These are phyloP conservation scores for Grammothele lineata DNA, from an alignment of 768 basidiomycete species.

Conservation along the genomic window DNA sequence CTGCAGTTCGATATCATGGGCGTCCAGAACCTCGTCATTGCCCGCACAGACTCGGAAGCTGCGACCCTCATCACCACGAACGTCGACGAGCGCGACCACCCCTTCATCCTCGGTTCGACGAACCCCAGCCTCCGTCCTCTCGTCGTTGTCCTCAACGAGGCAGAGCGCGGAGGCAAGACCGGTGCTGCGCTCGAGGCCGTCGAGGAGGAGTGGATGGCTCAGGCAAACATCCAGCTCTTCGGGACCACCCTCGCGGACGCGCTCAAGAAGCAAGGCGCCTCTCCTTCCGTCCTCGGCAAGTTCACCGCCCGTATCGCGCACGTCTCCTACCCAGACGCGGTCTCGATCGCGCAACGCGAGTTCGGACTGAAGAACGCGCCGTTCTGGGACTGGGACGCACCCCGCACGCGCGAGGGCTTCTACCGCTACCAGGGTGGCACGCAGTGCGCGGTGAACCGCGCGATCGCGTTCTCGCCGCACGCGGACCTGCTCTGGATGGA, in stretches of 20 bases:
- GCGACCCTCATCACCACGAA: constrained; percentile 96
- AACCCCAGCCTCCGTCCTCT: constrained; percentile 68
- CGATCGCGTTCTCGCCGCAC: constrained; percentile 90
- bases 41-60: constrained; percentile 95
- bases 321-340: constrained; percentile 64
- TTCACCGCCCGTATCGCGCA: constrained; percentile 64
- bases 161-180: constrained; percentile 73
- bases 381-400: constrained; percentile 94
- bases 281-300: constrained; percentile 45
- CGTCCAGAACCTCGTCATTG: constrained; percentile 88
- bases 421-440: constrained; percentile 98
- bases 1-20: constrained; percentile 99
- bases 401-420: constrained; percentile 92
- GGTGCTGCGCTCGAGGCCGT: constrained; percentile 80
- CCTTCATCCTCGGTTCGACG: constrained; percentile 92
- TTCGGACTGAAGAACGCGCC: constrained; percentile 72
- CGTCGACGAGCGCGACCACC: constrained; percentile 95
- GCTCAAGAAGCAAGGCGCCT: constrained; percentile 51
- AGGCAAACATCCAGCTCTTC: constrained; percentile 81
- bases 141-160: constrained; percentile 77
- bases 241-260: constrained; percentile 68
- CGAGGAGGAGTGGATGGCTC: constrained; percentile 81
- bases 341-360: constrained; percentile 72
- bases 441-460: constrained; percentile 88
- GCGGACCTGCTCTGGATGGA: constrained; percentile 95